A percentile compares a stretch with the other conserved stretches of the same genome.
Conservation (phyloP, 164 flowering plant species). For the Macadamia integrifolia region DNA sequence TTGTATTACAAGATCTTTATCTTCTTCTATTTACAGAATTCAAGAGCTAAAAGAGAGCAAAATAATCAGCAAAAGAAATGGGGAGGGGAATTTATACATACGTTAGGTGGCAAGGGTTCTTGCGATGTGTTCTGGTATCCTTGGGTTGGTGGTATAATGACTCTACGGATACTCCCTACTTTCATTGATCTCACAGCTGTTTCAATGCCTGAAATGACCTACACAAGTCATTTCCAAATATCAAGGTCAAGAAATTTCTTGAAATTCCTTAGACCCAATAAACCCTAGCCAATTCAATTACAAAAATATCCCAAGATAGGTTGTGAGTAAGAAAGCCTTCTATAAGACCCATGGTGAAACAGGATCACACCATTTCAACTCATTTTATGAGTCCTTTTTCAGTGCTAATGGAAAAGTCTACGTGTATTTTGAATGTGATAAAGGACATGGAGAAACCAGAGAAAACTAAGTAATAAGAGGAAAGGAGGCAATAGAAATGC, state of each 20-base stretch:
- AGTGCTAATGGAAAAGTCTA: too few relatives aligned
- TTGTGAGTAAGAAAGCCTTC: too few relatives aligned
- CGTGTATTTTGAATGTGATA: too few relatives aligned
- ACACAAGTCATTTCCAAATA: slow-evolving; percentile 9
- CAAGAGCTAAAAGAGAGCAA: neutral
- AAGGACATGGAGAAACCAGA: neutral
- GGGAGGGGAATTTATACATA: slow-evolving; percentile 16
- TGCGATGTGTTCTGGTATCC: slow-evolving; percentile 79
- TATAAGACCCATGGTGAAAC: too few relatives aligned
- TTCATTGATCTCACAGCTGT: slow-evolving; percentile 69
- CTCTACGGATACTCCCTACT: slow-evolving; percentile 71
- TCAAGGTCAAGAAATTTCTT: neutral
- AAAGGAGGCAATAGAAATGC: neutral
- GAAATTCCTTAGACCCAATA: neutral
- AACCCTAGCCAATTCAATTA: neutral
- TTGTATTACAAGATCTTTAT: too few relatives aligned
- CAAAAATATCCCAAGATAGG: neutral
- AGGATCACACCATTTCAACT: too few relatives aligned
- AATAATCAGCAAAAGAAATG: neutral
- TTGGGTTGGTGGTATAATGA: slow-evolving; percentile 75
- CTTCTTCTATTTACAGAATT: too few relatives aligned
- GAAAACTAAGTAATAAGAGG: neutral
- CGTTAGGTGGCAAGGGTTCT: slow-evolving; percentile 82
- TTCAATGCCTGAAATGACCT: slow-evolving; percentile 78
- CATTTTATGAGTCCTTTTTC: too few relatives aligned